Conservation (phyloP, 441 rosid species). For the Erodium moschatum region DNA sequence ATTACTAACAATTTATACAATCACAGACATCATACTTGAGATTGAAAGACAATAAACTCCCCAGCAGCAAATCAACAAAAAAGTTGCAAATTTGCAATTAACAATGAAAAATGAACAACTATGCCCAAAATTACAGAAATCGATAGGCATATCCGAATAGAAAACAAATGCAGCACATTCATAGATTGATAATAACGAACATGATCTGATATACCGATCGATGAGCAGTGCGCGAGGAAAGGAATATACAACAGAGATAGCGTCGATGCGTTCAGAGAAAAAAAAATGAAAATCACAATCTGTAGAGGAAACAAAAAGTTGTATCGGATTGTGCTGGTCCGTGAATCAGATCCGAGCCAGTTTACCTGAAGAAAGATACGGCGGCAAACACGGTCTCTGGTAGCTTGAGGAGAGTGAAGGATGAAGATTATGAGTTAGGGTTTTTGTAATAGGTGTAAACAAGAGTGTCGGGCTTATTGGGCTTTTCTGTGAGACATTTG, state of each 20-base stretch:
- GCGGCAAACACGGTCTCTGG: conserved; percentile 6
- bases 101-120: background rate
- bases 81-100: background rate
- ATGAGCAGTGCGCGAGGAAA: too few species aligned
- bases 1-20: background rate
- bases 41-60: background rate
- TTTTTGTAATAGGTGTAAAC: background rate
- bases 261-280: too few species aligned
- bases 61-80: background rate
- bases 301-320: background rate
- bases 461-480: background rate
- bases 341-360: background rate
- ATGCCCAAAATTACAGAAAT: too few species aligned
- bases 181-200: too few species aligned
- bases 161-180: too few species aligned
- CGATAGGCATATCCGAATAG: too few species aligned
- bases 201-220: too few species aligned
- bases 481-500: background rate
- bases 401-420: background rate
- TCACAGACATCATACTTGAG: too few species aligned
- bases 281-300: background rate
- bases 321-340: too few species aligned
- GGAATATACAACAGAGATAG: too few species aligned
- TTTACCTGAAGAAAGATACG: background rate
- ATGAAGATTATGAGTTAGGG: background rate